Conservation (phyloP, 1,139 yeast genomes). For the Yamadazyma buinensis region DNA sequence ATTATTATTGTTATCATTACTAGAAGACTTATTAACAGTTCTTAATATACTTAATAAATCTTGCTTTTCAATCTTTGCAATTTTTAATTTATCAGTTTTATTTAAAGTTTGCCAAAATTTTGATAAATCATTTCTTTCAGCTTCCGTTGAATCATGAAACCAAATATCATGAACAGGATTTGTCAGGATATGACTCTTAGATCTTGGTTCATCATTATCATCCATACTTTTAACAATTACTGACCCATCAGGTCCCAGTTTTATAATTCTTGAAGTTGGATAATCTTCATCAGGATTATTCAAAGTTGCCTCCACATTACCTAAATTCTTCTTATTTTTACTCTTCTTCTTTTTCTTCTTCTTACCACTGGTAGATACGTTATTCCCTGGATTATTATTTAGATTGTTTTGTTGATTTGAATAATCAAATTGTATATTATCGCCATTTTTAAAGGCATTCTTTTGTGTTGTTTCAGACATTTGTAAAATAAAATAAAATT, state of each 20-base stretch:
- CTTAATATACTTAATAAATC: conserved; percentile 10
- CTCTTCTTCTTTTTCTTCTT: conserved; percentile 30
- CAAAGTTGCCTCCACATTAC: conserved; percentile 35
- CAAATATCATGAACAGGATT: conserved; percentile 37
- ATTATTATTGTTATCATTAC: conserved; percentile 2
- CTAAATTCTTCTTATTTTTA: conserved; percentile 22
- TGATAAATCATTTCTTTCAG: conserved; percentile 56
- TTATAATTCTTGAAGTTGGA: conserved; percentile 69
- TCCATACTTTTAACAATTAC: conserved; percentile 59
- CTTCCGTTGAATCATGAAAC: conserved; percentile 52
- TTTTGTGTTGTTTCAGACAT: conserved; percentile 4
- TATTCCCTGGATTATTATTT: neutral
- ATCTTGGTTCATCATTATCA: conserved; percentile 1
- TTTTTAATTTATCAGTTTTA: conserved; percentile 55
- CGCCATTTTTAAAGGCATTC: conserved; percentile 37
- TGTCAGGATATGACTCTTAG: neutral
- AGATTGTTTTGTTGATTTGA: neutral
- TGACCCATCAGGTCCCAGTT: conserved; percentile 71
- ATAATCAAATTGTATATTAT: conserved; percentile 60
- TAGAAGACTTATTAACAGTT: conserved; percentile 7
- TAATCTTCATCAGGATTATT: conserved; percentile 60
- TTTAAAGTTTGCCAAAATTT: conserved; percentile 70
- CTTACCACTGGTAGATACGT: conserved; percentile 14
- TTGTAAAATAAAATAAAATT: no score
- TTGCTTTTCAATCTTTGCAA: conserved; percentile 66